Conservation (phyloP, 345 rosid genomes). For the Pistacia atlantica region DNA sequence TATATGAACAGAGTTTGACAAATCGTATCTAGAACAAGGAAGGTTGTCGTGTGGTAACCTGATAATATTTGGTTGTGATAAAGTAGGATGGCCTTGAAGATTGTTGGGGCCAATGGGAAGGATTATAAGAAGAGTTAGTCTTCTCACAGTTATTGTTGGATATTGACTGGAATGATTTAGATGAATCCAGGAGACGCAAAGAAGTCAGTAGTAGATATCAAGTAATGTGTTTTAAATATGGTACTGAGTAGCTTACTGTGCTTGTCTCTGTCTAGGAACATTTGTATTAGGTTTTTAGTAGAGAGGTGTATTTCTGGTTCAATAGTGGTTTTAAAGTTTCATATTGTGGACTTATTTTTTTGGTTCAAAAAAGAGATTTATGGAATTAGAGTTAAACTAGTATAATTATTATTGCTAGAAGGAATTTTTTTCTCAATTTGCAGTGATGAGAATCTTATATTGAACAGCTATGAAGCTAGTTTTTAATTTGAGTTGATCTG, state of each 20-base stretch:
- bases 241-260: not conserved
- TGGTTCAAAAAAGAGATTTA: not conserved
- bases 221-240: no score
- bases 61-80: not conserved
- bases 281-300: not conserved
- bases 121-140: not conserved
- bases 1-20: not conserved
- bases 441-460: not conserved
- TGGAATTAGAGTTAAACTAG: not conserved
- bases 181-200: not conserved
- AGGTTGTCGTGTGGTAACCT: not conserved
- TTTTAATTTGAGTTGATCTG: not conserved
- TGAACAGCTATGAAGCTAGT: not conserved
- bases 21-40: not conserved
- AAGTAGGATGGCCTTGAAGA: constrained; percentile 4
- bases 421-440: not conserved
- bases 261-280: not conserved
- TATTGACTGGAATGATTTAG: not conserved
- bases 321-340: not conserved
- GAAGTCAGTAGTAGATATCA: not conserved
- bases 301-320: not conserved
- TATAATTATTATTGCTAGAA: not conserved
- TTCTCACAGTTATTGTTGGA: not conserved
- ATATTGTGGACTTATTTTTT: not conserved
- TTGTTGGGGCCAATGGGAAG: not conserved